phyloP scores from a whole-genome alignment of 805 yeast genomes.

The Myxozyma nipponensis region DNA sequence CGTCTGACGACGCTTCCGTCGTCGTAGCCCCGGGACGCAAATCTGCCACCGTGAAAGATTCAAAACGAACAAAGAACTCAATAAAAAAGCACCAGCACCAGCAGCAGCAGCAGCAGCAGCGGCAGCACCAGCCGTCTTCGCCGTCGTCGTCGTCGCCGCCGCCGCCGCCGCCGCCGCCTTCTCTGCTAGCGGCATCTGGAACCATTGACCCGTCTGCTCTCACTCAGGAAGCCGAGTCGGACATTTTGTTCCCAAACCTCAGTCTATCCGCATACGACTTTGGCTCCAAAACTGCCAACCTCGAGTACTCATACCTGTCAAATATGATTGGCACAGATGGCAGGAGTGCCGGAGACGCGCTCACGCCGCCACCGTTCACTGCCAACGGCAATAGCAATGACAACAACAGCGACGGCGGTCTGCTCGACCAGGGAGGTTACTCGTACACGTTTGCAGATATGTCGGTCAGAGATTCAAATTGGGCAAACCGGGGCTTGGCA shows the following conservation, averaged over 20 bases:
- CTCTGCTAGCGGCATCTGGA: constrained; percentile 5
- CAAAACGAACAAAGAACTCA: not conserved
- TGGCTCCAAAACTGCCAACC: constrained; percentile 37
- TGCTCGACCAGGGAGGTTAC: not conserved
- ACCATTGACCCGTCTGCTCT: constrained; percentile 25
- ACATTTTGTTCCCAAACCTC: constrained; percentile 17
- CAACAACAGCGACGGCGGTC: not conserved
- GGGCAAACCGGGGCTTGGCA: constrained; percentile 27
- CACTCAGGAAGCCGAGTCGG: constrained; percentile 13
- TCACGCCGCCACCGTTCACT: not conserved
- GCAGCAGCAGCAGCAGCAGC: not conserved
- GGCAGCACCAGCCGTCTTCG: too few relatives aligned
- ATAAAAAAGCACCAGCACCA: not conserved
- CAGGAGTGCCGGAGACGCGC: constrained; percentile 3
- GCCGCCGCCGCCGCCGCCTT: not conserved
- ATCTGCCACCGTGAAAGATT: constrained; percentile 1
- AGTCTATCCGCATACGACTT: constrained; percentile 31
- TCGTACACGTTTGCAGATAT: constrained; percentile 19
- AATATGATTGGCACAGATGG: constrained; percentile 33
- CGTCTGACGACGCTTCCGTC: not conserved
- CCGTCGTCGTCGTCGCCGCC: not conserved
- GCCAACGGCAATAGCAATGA: not conserved
- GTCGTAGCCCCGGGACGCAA: constrained; percentile 12
- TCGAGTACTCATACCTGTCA: constrained; percentile 38
- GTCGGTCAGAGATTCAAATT: constrained; percentile 24